phyloP scores from a whole-genome alignment of 805 yeast genomes.

The Maudiozyma bulderi region DNA sequence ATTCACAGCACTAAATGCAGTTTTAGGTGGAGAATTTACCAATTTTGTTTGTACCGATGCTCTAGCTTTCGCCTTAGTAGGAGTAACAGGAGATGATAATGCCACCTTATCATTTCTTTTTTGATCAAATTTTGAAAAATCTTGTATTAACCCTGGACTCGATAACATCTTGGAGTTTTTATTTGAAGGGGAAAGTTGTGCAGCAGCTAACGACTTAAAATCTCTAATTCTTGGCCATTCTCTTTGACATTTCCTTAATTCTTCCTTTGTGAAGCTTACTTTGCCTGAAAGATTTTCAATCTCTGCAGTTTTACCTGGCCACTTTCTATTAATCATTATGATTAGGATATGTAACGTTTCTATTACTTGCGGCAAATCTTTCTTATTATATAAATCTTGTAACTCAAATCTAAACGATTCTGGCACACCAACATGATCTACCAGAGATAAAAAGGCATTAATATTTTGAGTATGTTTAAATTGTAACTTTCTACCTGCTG shows the following conservation, averaged over 20 bases:
- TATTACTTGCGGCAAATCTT: slow-evolving; percentile 86
- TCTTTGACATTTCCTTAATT: slow-evolving; percentile 55
- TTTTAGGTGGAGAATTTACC: not conserved
- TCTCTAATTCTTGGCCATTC: slow-evolving; percentile 66
- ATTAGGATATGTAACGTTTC: slow-evolving; percentile 87
- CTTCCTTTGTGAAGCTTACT: slow-evolving; percentile 52
- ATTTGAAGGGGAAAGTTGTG: slow-evolving; percentile 18
- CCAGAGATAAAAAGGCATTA: slow-evolving; percentile 64
- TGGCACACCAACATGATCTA: slow-evolving; percentile 67
- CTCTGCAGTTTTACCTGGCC: slow-evolving; percentile 46
- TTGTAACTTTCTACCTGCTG: slow-evolving; percentile 55
- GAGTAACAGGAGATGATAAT: not conserved
- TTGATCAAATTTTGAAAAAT: slow-evolving; percentile 11
- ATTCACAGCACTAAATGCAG: not conserved
- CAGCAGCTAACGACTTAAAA: slow-evolving; percentile 46
- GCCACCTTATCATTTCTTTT: not conserved
- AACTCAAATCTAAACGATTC: slow-evolving; percentile 83
- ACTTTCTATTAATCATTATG: slow-evolving; percentile 50
- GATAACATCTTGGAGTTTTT: slow-evolving; percentile 1
- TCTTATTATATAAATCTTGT: slow-evolving; percentile 86
- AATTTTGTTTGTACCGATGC: not conserved
- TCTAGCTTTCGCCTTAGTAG: not conserved
- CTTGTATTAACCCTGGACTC: slow-evolving; percentile 15
- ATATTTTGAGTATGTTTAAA: slow-evolving; percentile 91
- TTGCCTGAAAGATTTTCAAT: slow-evolving; percentile 56